phyloP scores from a whole-genome alignment of 345 rosid genomes.

The Corchorus capsularis region DNA sequence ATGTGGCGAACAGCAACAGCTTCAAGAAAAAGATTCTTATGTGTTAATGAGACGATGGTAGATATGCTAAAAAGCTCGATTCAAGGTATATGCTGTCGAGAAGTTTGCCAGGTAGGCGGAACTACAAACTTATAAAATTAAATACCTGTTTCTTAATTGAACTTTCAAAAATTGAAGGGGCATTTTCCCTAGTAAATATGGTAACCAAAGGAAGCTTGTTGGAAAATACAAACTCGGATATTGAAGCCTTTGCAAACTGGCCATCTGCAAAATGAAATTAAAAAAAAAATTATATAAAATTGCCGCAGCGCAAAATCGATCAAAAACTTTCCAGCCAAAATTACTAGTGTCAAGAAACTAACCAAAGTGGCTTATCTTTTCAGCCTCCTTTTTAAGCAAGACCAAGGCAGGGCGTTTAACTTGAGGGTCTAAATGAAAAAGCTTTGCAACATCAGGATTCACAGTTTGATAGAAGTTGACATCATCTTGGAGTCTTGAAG shows the following conservation, averaged over 20 bases:
- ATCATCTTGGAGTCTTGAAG: conserved; percentile 89
- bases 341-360: conserved; percentile 31
- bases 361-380: conserved; percentile 82
- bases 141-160: conserved; percentile 84
- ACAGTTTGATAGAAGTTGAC: conserved; percentile 89
- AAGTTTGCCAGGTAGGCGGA: not conserved
- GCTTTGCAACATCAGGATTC: conserved; percentile 86
- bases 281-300: conserved; percentile 14
- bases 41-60: not conserved
- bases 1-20: conserved; percentile 70
- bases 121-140: no score
- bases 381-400: conserved; percentile 80
- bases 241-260: conserved; percentile 70
- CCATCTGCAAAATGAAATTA: conserved; percentile 64
- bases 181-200: conserved; percentile 75
- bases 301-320: conserved; percentile 3
- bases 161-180: conserved; percentile 81
- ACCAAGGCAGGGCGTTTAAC: conserved; percentile 81
- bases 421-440: conserved; percentile 80
- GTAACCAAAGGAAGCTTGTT: conserved; percentile 93
- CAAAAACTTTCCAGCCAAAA: conserved; percentile 7
- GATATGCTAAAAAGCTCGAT: not conserved
- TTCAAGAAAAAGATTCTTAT: conserved; percentile 36
- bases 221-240: conserved; percentile 67
- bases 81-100: not conserved